Conservation (phyloP, 345 rosid genomes). For the Eutrema japonicum region DNA sequence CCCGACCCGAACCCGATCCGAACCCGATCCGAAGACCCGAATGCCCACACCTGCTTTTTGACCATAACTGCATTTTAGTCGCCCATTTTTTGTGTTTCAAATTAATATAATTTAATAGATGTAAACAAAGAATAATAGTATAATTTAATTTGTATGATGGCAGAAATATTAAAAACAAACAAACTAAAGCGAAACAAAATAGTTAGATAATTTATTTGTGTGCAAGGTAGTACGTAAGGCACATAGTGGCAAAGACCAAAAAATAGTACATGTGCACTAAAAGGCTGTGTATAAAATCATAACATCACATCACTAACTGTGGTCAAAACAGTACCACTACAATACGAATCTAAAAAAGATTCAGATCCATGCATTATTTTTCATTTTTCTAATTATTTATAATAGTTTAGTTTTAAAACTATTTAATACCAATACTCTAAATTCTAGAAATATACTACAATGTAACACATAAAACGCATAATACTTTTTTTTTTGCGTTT, state of each 20-base stretch:
- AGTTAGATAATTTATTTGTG: background rate
- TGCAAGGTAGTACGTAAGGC: conserved; percentile 15
- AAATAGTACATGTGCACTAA: conserved; percentile 41
- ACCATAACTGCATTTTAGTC: background rate
- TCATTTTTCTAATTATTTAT: background rate
- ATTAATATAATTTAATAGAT: too few relatives aligned
- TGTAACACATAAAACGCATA: background rate
- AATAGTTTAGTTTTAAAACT: background rate
- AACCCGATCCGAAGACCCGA: too few relatives aligned
- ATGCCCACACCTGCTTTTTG: background rate
- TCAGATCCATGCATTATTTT: conserved; percentile 34
- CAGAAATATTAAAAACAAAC: background rate
- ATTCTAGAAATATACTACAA: background rate
- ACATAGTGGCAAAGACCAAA: conserved; percentile 39
- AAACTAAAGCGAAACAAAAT: background rate
- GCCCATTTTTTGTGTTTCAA: background rate
- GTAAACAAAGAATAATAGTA: too few relatives aligned
- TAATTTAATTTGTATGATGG: background rate
- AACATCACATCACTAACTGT: conserved; percentile 43
- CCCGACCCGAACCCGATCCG: too few relatives aligned
- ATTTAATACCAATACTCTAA: background rate
- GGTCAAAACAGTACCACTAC: conserved; percentile 40
- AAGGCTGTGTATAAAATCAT: conserved; percentile 42
- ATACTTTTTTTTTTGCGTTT: background rate
- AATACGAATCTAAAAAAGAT: conserved; percentile 32